Evolutionary conservation across 2,329 filamentous ascomycete genomes (phyloP).

Genomic region (Paecilomyces sp.): DNA sequence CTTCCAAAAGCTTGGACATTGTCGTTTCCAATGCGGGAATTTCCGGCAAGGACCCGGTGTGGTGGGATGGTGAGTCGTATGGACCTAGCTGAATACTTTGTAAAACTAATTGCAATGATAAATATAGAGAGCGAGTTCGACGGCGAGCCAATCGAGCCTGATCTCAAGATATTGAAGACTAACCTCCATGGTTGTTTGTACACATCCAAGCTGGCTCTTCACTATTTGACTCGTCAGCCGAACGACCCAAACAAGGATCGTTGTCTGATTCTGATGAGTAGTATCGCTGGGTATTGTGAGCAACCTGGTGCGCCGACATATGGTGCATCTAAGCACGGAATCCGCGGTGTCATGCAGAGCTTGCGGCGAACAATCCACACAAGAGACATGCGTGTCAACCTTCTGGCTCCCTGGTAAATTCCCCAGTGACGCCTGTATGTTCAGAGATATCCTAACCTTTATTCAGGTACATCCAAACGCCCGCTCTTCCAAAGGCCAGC

Average conservation of each 20-base stretch:
- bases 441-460: background rate
- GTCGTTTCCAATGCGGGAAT: constrained; percentile 39
- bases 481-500: background rate
- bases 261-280: background rate
- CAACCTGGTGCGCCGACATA: background rate
- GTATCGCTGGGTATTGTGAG: background rate
- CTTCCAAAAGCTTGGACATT: constrained; percentile 22
- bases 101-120: background rate
- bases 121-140: background rate
- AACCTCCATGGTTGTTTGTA: background rate
- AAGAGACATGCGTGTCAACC: background rate
- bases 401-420: background rate
- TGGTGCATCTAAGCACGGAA: background rate
- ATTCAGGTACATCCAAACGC: background rate
- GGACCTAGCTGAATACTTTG: background rate
- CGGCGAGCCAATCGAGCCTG: background rate
- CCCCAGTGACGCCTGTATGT: background rate
- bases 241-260: background rate
- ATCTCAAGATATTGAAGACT: background rate
- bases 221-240: background rate
- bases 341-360: background rate
- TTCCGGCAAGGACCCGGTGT: constrained; percentile 19
- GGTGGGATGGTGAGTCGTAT: background rate
- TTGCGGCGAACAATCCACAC: background rate
- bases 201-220: background rate